phyloP scores from a whole-genome alignment of 768 basidiomycete genomes.

The Termitomyces sp. region DNA sequence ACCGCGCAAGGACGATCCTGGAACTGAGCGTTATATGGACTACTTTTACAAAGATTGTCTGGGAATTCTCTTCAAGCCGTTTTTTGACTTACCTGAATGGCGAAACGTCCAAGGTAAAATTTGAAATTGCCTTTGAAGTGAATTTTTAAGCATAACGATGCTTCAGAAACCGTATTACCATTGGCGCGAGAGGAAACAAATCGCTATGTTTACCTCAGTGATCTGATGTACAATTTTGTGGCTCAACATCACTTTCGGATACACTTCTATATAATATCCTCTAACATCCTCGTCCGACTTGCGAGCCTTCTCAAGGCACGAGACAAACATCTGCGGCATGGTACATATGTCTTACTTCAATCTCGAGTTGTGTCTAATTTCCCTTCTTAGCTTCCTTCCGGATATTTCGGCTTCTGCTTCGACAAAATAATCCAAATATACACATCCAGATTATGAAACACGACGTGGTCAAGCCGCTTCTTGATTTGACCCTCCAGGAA shows the following conservation, averaged over 20 bases:
- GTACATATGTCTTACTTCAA: conserved; percentile 40
- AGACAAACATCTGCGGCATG: conserved; percentile 91
- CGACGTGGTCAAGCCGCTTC: conserved; percentile 76
- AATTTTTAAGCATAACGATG: not conserved
- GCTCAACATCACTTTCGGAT: conserved; percentile 89
- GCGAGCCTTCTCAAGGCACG: conserved; percentile 73
- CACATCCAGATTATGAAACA: conserved; percentile 75
- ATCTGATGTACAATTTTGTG: conserved; percentile 85
- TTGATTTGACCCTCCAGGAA: conserved; percentile 81
- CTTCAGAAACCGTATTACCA: conserved; percentile 43
- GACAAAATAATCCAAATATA: conserved; percentile 74
- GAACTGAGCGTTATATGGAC: conserved; percentile 84
- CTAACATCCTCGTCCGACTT: conserved; percentile 67
- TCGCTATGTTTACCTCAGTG: conserved; percentile 85
- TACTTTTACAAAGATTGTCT: conserved; percentile 89
- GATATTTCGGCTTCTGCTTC: conserved; percentile 83
- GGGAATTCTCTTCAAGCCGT: conserved; percentile 74
- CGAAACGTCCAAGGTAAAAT: conserved; percentile 28
- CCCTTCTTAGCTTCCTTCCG: conserved; percentile 72
- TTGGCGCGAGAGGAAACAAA: conserved; percentile 74
- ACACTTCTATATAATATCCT: conserved; percentile 84
- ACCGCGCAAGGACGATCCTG: conserved; percentile 74
- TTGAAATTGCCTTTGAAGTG: not conserved
- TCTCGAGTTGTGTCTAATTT: conserved; percentile 7
- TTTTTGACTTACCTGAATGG: conserved; percentile 69